A percentile compares a stretch with the other conserved stretches of the same genome.
These are phyloP conservation scores for Dittrichia graveolens DNA, from an alignment of 129 eudicot genomes.

Conservation along the genomic window DNA sequence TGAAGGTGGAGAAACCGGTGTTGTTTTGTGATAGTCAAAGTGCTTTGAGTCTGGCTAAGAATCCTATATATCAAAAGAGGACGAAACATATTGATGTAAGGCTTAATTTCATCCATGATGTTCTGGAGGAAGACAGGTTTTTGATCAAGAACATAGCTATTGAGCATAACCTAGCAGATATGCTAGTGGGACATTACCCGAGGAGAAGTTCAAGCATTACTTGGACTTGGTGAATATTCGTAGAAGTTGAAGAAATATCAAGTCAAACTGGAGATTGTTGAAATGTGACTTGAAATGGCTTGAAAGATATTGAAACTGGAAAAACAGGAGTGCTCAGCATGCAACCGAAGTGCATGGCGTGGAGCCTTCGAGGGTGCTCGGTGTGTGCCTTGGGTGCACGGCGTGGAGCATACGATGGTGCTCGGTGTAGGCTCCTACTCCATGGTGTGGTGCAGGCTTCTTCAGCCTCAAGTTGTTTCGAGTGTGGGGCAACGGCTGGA, in stretches of 20 bases:
- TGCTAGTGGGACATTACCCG: neutral
- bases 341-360: no score
- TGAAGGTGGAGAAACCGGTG: neutral
- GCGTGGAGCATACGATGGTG: no score
- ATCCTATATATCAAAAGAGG: neutral
- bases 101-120: constrained; percentile 9
- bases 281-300: no score
- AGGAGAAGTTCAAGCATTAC: constrained; percentile 1
- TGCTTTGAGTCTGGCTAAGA: constrained; percentile 1
- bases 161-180: neutral
- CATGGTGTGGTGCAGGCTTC: no score
- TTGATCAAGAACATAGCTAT: constrained; percentile 6
- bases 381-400: no score
- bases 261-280: no score
- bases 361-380: no score
- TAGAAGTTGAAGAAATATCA: neutral
- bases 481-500: no score
- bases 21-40: neutral
- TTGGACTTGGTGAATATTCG: constrained; percentile 4
- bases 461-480: no score
- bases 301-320: no score
- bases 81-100: constrained; percentile 22
- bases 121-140: neutral
- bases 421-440: no score
- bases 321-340: no score